Conservation (phyloP, 805 yeast species). For the Saccharomycopsis olivae region DNA sequence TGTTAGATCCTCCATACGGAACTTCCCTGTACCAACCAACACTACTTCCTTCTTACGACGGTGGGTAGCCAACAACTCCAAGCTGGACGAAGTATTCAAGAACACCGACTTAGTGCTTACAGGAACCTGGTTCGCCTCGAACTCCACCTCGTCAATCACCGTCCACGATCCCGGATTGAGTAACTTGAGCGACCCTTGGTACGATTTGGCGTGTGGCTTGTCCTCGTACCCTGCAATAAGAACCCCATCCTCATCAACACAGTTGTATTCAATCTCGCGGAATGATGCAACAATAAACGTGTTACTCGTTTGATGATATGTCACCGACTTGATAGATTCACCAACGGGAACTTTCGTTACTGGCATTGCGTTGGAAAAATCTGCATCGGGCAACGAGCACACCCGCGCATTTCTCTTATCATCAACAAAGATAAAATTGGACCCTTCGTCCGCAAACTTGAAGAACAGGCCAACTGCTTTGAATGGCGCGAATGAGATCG, state of each 20-base stretch:
- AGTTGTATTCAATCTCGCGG: constrained; percentile 46
- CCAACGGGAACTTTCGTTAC: constrained; percentile 41
- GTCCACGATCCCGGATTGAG: constrained; percentile 71
- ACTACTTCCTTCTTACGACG: constrained; percentile 50
- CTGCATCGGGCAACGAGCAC: constrained; percentile 26
- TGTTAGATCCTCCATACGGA: constrained; percentile 70
- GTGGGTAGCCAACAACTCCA: not conserved
- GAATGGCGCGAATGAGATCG: constrained; percentile 56
- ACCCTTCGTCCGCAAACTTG: constrained; percentile 23
- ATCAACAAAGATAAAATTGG: constrained; percentile 55
- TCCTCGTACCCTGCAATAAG: constrained; percentile 47
- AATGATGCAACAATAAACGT: constrained; percentile 55
- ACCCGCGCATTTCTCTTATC: constrained; percentile 56
- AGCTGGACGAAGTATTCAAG: constrained; percentile 33
- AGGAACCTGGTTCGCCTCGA: constrained; percentile 60
- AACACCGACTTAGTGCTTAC: constrained; percentile 44
- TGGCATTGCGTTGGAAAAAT: constrained; percentile 52
- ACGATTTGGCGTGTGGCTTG: constrained; percentile 45
- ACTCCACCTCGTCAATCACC: constrained; percentile 56
- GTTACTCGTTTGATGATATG: constrained; percentile 58
- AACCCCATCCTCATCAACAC: constrained; percentile 66
- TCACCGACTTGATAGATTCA: constrained; percentile 51
- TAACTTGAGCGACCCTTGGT: constrained; percentile 50
- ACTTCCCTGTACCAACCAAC: constrained; percentile 68
- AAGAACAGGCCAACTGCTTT: constrained; percentile 23